Conservation (phyloP, 169 alveolate species). For the Plasmodium chabaudi region DNA sequence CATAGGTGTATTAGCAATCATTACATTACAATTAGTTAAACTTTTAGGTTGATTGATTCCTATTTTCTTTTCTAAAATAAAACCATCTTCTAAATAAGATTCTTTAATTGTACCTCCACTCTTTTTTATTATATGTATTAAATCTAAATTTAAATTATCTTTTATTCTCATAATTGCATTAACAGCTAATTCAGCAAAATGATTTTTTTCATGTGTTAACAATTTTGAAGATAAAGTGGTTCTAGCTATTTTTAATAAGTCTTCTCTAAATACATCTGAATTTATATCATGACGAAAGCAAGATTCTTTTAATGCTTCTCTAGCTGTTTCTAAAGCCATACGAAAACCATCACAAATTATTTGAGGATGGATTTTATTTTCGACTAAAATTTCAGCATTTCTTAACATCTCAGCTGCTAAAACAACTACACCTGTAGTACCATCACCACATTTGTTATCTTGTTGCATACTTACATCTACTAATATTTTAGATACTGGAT, state of each 20-base stretch:
- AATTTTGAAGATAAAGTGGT: slow-evolving; percentile 99
- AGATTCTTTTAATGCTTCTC: slow-evolving; percentile 88
- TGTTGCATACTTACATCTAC: slow-evolving; percentile 95
- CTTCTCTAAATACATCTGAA: slow-evolving; percentile 90
- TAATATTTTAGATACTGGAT: slow-evolving; percentile 99
- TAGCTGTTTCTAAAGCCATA: slow-evolving; percentile 94
- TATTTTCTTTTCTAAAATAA: slow-evolving; percentile 96
- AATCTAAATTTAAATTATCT: slow-evolving; percentile 89
- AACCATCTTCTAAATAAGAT: slow-evolving; percentile 99
- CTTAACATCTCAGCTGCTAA: slow-evolving; percentile 99
- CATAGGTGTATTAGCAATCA: slow-evolving; percentile 99
- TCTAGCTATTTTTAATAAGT: slow-evolving; percentile 95
- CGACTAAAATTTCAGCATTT: slow-evolving; percentile 97
- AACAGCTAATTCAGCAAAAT: slow-evolving; percentile 96
- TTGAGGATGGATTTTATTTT: slow-evolving; percentile 98
- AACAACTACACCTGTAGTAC: slow-evolving; percentile 99
- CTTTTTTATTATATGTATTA: slow-evolving; percentile 96
- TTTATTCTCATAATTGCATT: slow-evolving; percentile 96
- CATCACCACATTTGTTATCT: slow-evolving; percentile 95
- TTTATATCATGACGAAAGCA: slow-evolving; percentile 90
- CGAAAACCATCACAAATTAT: slow-evolving; percentile 92
- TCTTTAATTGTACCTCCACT: slow-evolving; percentile 98
- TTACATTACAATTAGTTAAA: slow-evolving; percentile 90
- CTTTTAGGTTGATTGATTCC: slow-evolving; percentile 96
- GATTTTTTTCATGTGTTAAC: slow-evolving; percentile 95